Percentiles rank a stretch among this genome's conserved stretches.
Conservation (phyloP, 805 yeast genomes). For the Candida morakotiae region DNA sequence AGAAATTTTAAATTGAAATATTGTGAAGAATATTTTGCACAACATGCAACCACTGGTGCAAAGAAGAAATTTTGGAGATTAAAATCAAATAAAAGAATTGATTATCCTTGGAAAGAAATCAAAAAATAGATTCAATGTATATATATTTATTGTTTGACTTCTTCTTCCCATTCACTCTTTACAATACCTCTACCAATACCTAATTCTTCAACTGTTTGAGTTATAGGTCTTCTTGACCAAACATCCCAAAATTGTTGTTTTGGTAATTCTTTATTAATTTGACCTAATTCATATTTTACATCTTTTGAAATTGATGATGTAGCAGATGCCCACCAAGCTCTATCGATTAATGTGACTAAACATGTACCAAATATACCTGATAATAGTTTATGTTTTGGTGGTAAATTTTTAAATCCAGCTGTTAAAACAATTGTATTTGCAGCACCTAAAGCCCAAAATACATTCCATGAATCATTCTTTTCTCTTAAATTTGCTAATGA, state of each 20-base stretch:
- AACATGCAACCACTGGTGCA: conserved; percentile 74
- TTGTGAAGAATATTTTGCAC: conserved; percentile 84
- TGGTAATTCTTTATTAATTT: conserved; percentile 29
- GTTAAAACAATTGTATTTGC: conserved; percentile 46
- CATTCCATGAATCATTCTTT: conserved; percentile 59
- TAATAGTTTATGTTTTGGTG: conserved; percentile 37
- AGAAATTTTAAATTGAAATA: conserved; percentile 41
- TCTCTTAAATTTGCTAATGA: conserved; percentile 54
- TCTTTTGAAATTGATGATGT: conserved; percentile 35
- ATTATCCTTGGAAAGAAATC: conserved; percentile 70
- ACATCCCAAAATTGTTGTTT: conserved; percentile 72
- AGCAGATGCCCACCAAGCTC: conserved; percentile 39
- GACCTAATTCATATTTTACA: conserved; percentile 36
- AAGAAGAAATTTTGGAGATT: conserved; percentile 88
- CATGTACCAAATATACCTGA: conserved; percentile 39
- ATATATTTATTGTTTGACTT: conserved; percentile 4
- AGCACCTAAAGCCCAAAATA: conserved; percentile 56
- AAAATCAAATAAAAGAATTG: conserved; percentile 75
- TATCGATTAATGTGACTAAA: conserved; percentile 33
- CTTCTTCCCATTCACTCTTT: conserved; percentile 19
- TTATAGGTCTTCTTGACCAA: conserved; percentile 73
- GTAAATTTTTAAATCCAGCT: conserved; percentile 39
- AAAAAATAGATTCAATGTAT: conserved; percentile 6
- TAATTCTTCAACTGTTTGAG: conserved; percentile 71
- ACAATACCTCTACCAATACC: conserved; percentile 66